Base-by-base conservation (phyloP, 2,329 filamentous ascomycete species). In the Boeremia lycopersici region DNA sequence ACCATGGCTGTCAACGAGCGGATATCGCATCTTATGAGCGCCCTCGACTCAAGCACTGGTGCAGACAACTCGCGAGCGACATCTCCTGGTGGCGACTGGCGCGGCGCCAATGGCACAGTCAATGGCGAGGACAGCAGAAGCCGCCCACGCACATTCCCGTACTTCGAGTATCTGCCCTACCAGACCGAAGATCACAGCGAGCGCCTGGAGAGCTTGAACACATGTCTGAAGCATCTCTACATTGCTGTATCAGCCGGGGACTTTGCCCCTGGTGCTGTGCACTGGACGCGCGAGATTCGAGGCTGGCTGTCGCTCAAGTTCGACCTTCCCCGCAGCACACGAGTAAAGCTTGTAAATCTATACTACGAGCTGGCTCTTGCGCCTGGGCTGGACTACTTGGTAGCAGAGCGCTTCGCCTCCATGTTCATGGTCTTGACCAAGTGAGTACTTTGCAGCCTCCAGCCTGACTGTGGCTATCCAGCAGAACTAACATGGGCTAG, bases 241-340 rank as follows among this genome's bases (percentile, higher is more conserved):
- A 90, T 97, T 65, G 86, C 93, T 53, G 83, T 99, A 60, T 89
- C 92, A 72, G 89, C 95, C 3, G 92, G 96, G 62, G 95, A 99
- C 76, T 98, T 98, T 76, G 88, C 89, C 23, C 91, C 93, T 0
- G 95, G 95, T 30, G 95, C 93, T 26, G 82, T 96, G 57, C 93
- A 99, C 77, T 99, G 95, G 95, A 97, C 95, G 13, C 87, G 93
- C 64, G 95, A 99, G 83, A 87, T 99, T 42, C 87, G 93, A 71
- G 91, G 89, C 76, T 99, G 96, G 95, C 82, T 99, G 63, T 90
- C 89, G 48, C 86, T 99, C 76, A 99, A 99, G 81, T 99, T 99
- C 73, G 93, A 99, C 78, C 91, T 96, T 73, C 91, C 91, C 42
- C 86, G 90, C 67, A 88, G 89, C 72, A 87, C 93, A 63, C 85